Evolutionary conservation across 2,329 filamentous ascomycete species (phyloP).

Genomic region (Mariannaea elegans): DNA sequence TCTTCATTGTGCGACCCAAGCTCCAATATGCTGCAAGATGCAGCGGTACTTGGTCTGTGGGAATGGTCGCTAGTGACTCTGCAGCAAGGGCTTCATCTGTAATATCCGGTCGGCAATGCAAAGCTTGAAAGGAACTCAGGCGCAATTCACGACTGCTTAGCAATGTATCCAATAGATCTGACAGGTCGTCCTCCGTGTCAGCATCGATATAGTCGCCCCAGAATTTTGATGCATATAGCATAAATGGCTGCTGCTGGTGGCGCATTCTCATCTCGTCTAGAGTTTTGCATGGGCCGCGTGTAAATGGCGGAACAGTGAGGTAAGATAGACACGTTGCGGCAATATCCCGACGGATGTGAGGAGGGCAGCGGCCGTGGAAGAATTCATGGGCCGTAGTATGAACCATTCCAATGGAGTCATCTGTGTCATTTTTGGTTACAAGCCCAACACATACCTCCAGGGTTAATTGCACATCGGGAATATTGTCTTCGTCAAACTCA

Average conservation of each 20-base stretch:
- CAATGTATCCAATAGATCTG: neutral
- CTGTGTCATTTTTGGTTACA: neutral
- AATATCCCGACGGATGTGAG: neutral
- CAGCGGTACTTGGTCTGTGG: neutral
- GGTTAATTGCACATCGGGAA: slow-evolving; percentile 1
- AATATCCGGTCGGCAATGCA: neutral
- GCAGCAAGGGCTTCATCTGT: neutral
- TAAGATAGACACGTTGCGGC: neutral
- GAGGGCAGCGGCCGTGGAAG: neutral
- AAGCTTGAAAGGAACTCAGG: slow-evolving; percentile 1
- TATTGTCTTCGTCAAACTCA: slow-evolving; percentile 4
- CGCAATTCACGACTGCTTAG: neutral
- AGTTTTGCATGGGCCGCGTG: neutral
- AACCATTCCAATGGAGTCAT: slow-evolving; percentile 5
- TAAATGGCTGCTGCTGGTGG: neutral
- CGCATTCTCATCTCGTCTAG: neutral
- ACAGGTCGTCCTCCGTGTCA: neutral
- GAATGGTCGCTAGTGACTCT: neutral
- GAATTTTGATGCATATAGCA: neutral
- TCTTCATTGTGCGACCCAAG: neutral
- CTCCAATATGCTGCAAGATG: slow-evolving; percentile 2
- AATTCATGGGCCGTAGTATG: slow-evolving; percentile 5
- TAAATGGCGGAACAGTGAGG: neutral
- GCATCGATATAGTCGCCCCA: neutral
- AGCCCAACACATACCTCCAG: neutral